Conservation (phyloP, 805 yeast genomes). For the Cyberlindnera nakhonratchasimensis region DNA sequence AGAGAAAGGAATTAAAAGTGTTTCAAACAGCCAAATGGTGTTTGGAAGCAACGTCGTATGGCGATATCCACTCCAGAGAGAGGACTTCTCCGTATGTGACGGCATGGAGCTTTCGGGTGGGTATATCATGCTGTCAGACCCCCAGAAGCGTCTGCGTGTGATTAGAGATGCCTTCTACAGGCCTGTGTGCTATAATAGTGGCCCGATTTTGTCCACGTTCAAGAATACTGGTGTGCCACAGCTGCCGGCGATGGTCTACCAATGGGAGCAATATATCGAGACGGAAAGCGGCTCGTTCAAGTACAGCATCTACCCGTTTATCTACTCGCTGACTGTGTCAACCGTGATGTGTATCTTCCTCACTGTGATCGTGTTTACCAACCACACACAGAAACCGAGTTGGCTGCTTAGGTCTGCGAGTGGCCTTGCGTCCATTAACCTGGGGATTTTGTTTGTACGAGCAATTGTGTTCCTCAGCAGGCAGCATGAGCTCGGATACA, state of each 20-base stretch:
- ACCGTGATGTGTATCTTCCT: conserved; percentile 62
- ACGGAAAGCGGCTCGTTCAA: conserved; percentile 43
- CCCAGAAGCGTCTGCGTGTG: conserved; percentile 15
- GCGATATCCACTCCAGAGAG: conserved; percentile 30
- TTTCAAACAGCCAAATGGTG: too few species aligned
- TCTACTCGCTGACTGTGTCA: conserved; percentile 60
- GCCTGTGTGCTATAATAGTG: conserved; percentile 32
- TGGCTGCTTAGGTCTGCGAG: conserved; percentile 48
- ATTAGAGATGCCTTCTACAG: conserved; percentile 25
- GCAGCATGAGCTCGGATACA: conserved; percentile 42
- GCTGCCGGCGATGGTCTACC: conserved; percentile 41
- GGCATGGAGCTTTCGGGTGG: conserved; percentile 33
- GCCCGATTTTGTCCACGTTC: conserved; percentile 36
- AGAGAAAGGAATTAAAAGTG: not conserved
- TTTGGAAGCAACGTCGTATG: conserved; percentile 31
- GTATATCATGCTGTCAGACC: conserved; percentile 24
- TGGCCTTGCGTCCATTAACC: conserved; percentile 49
- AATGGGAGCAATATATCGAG: conserved; percentile 47
- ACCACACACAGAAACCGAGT: conserved; percentile 61
- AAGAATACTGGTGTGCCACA: conserved; percentile 26
- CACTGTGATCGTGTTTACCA: conserved; percentile 61
- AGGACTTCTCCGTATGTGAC: conserved; percentile 31
- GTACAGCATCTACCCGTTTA: conserved; percentile 56
- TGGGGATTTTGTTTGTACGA: conserved; percentile 46
- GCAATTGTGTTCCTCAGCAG: conserved; percentile 42